Evolutionary conservation across 1,139 yeast species (phyloP), one percentile per base, ranked within the genome.

Genomic region (Hemisphaericaspora xylofermentans): DNA sequence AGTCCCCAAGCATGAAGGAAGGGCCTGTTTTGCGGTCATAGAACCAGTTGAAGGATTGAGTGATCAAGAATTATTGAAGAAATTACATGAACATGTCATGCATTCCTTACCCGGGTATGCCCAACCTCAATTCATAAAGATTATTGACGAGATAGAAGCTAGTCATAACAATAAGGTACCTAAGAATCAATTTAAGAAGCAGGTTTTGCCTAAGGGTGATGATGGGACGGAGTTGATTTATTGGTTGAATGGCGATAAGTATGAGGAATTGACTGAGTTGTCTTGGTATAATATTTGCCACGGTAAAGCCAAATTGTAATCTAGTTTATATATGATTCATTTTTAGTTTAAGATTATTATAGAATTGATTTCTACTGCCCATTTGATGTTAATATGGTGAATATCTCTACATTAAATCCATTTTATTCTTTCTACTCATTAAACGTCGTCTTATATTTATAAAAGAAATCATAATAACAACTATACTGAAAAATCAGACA

Each of bases 1-100:
- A 54, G 84, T 93, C 16, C 95, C 95, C 7, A 76, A 82, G 43
- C 95, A 89, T 57, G 98, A 91, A 63, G 98, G 98, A 38, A 76
- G 97, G 54, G 96, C 97, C 9, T 98, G 98, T 0, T 88, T 69
- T 60, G 96, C 95, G 0, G 85, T 88, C 3, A 60, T 89, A 16
- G 84, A 84, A 55, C 76, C 83, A 2, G 56, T 59, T 14, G 73
- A 71, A 9, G 64, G 58, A 6, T 51, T 57, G 3, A 43, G 47
- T 2, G 52, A 53, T 18, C 39, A 51, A 2, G 72, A 68, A 21
- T 57, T 69, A 7, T 64, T 69, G 43, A 57, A 56, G 15, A 58
- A 63, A 43, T 57, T 69, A 26, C 54, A 57, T 31, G 45, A 52
- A 3, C 74, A 73, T 49, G 66, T 80, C 16, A 56, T 58, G 19